Evolutionary conservation across 176 grass and related monocot species (phyloP), one percentile per base, ranked within the genome.

Genomic region (Guadua angustifolia): DNA sequence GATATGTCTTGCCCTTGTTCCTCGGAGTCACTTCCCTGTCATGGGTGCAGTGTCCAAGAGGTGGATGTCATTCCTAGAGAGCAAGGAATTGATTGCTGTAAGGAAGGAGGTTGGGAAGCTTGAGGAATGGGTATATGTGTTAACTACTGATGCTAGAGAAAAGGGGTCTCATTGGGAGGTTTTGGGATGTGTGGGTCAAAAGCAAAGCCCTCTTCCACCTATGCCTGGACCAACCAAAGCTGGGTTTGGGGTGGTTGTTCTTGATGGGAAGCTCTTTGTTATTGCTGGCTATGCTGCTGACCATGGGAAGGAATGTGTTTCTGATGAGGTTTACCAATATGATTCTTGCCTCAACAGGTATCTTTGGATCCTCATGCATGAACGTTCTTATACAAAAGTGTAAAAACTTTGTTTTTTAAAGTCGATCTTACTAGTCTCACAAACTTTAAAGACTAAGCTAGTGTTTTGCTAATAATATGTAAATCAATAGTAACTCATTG

Each of bases 1-100:
- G 88, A 75, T 85, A 80, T 95, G 91, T 50, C 88, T 98, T 79
- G 91, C 93, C 50, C 86, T 90, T 71, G 83, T 95, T 71, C 95
- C 95, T 24, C 84, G 91, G 45, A 62, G 43, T 42, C 75, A 93
- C 38, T 88, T 95, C 24, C 93, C 91, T 45, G 86, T 74, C 24
- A 90, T 93, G 91, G 93, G 82, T 67, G 83, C 89, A 74, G 95
- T 98, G 63, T 95, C 90, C 89, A 98, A 90, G 91, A 79, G 85
- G 45, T 98, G 95, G 95, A 91, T 90, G 79, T 91, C 83, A 21
- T 95, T 93, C 39, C 87, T 98, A 18, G 86, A 90, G 87, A 95
- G 91, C 83, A 95, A 93, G 87, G 93, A 98, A 73, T 86, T 98
- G 24, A 79, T 93, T 52, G 79, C 75, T 56, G 69, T 95, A 56